A percentile compares a stretch with the other conserved stretches of the same genome.
Conservation (phyloP, 2,329 filamentous ascomycete species). For the Apiospora saccharicola region DNA sequence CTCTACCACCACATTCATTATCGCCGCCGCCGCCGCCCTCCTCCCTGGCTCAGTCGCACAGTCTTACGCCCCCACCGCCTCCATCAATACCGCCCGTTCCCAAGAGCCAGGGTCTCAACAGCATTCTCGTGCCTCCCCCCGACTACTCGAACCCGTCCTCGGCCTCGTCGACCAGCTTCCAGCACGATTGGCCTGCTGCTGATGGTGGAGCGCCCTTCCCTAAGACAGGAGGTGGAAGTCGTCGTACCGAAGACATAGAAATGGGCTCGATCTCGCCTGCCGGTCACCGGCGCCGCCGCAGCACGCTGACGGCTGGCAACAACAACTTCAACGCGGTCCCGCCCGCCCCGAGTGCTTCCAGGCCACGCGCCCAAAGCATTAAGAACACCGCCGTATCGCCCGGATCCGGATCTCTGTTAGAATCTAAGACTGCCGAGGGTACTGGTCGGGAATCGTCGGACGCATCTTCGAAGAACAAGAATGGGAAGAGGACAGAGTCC, state of each 20-base stretch:
- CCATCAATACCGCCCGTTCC: background rate
- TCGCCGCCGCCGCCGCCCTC: background rate
- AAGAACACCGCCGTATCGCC: slow-evolving; percentile 36
- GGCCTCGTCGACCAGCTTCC: slow-evolving; percentile 45
- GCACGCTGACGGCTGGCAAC: slow-evolving; percentile 57
- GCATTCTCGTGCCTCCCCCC: slow-evolving; percentile 33
- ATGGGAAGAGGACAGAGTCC: slow-evolving; percentile 32
- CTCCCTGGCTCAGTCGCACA: slow-evolving; percentile 16
- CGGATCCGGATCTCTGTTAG: background rate
- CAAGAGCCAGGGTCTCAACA: slow-evolving; percentile 32
- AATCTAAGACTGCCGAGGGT: slow-evolving; percentile 43
- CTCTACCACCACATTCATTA: background rate
- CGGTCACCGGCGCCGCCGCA: slow-evolving; percentile 63
- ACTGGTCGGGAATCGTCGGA: slow-evolving; percentile 28
- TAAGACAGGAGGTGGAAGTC: slow-evolving; percentile 35
- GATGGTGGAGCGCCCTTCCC: slow-evolving; percentile 37
- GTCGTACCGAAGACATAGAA: slow-evolving; percentile 56
- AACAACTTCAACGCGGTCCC: slow-evolving; percentile 15
- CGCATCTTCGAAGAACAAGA: slow-evolving; percentile 34
- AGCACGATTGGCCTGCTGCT: slow-evolving; percentile 39
- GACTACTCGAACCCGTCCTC: slow-evolving; percentile 42
- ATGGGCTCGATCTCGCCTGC: slow-evolving; percentile 59
- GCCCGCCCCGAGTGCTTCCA: slow-evolving; percentile 36
- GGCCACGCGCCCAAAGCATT: slow-evolving; percentile 38
- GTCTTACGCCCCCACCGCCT: slow-evolving; percentile 22